Evolutionary conservation across 306 rosid genomes (phyloP), one percentile per base, ranked within the genome.

Genomic region (Malus sylvestris): DNA sequence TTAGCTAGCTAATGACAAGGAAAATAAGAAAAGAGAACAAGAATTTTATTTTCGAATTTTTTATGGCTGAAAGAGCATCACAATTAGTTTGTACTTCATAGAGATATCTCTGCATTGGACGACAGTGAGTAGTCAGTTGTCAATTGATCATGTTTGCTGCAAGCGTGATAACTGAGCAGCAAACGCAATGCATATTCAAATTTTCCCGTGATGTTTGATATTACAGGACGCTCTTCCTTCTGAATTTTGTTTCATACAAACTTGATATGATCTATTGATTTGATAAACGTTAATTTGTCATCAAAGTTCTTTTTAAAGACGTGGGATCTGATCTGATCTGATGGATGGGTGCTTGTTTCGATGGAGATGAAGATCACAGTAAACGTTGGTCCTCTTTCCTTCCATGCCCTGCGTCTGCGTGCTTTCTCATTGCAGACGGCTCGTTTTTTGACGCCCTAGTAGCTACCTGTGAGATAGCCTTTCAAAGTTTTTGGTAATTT

Each of bases 41-140:
- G 55, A 49, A 49, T 15, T 40, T 18, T 10, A 16, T 20, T 66
- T 33, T 2, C 25, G 27, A 9, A 14, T 49, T 29, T 63, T 32
- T 3, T 38, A 27, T 59, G 76, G 27, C 67, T 58, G 76, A 35
- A 35, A 35, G 40, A 38, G 67, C 23, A 58, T 58, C 76, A 25
- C 18, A 23, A 58, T 33, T 38, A 64, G 12, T 42, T 42, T 42
- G 2, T 38, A 38, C 16, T 22, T 72, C 60, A 33, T n/a, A 22
- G 16, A 72, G 5, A 57, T 72, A 65, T 40, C 68, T 73, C 67
- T 59, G 40, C n/a, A 12, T 57, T 59, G 27, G 55, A 73, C 25
- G 68, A 38, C 68, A 22, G 68, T 73, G 68, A 59, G 42, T 40
- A 73, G 68, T 73, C 76, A 72, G 62, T 72, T 71, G 51, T 71